A percentile compares a stretch with the other conserved stretches of the same genome.
These are phyloP conservation scores for Fusarium hainanense DNA, from an alignment of 2,329 filamentous ascomycete species.

Conservation along the genomic window DNA sequence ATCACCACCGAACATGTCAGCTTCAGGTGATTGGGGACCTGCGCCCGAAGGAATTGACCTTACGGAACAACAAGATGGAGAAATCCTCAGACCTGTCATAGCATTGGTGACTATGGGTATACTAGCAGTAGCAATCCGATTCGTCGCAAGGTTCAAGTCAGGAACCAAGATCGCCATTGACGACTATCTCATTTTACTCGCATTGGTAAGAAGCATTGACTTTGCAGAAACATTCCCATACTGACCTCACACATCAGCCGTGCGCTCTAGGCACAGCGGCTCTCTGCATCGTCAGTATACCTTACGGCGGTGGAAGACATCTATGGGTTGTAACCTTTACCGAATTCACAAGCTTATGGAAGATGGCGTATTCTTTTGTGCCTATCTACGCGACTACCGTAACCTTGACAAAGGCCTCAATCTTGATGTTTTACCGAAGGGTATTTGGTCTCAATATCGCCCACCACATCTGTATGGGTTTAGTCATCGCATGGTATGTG, in stretches of 20 bases:
- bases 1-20: background rate
- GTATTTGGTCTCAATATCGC: background rate
- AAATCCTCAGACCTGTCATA: background rate
- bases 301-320: background rate
- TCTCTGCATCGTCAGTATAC: background rate
- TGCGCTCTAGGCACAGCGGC: background rate
- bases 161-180: background rate
- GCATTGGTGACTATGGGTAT: conserved; percentile 1
- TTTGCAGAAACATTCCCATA: background rate
- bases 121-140: background rate
- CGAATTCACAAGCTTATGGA: conserved; percentile 1
- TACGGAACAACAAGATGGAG: background rate
- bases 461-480: background rate
- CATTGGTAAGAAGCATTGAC: background rate
- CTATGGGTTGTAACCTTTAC: conserved; percentile 2
- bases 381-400: conserved; percentile 4
- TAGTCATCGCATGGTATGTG: conserved; percentile 3
- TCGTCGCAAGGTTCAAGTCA: background rate
- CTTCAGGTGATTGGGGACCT: conserved; percentile 5
- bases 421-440: background rate
- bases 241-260: background rate
- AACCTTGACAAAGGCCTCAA: background rate
- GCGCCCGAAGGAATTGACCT: conserved; percentile 1
- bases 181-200: background rate
- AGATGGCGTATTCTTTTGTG: background rate